Evolutionary conservation across 1,139 yeast species (phyloP).

Genomic region (Saccharomyces hybrid): DNA sequence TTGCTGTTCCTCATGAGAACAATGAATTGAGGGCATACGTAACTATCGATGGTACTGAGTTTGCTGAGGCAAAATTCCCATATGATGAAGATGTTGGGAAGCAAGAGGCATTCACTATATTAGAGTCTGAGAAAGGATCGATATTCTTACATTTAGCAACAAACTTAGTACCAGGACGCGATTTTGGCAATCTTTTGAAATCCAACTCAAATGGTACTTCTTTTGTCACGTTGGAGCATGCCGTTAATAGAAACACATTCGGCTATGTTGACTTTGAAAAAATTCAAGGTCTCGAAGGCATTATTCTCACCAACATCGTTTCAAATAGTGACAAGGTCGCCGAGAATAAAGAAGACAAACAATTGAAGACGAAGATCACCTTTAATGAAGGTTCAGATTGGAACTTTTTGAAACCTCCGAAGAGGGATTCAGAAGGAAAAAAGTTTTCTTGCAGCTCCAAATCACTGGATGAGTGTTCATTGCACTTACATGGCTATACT

Average conservation of each 20-base stretch:
- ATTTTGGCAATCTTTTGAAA: slow-evolving; percentile 77
- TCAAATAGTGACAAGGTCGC: slow-evolving; percentile 36
- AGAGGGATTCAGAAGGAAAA: slow-evolving; percentile 53
- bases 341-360: slow-evolving; percentile 37
- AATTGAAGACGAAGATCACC: slow-evolving; percentile 63
- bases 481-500: slow-evolving; percentile 85
- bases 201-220: slow-evolving; percentile 94
- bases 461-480: slow-evolving; percentile 54
- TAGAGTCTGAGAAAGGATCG: slow-evolving; percentile 68
- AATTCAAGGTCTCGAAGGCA: slow-evolving; percentile 82
- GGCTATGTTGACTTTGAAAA: slow-evolving; percentile 91
- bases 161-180: slow-evolving; percentile 41
- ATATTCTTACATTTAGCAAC: slow-evolving; percentile 81
- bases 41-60: slow-evolving; percentile 71
- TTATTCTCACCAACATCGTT: slow-evolving; percentile 66
- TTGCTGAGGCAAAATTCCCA: slow-evolving; percentile 79
- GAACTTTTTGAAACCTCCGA: slow-evolving; percentile 63
- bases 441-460: slow-evolving; percentile 47
- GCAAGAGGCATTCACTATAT: slow-evolving; percentile 76
- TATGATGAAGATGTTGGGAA: slow-evolving; percentile 44
- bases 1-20: slow-evolving; percentile 45
- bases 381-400: slow-evolving; percentile 93
- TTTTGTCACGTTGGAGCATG: slow-evolving; percentile 63
- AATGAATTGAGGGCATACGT: slow-evolving; percentile 57
- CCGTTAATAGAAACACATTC: slow-evolving; percentile 60